These are phyloP conservation scores for Thozetella sp. DNA, from an alignment of 495 filamentous ascomycete species.

Conservation along the genomic window DNA sequence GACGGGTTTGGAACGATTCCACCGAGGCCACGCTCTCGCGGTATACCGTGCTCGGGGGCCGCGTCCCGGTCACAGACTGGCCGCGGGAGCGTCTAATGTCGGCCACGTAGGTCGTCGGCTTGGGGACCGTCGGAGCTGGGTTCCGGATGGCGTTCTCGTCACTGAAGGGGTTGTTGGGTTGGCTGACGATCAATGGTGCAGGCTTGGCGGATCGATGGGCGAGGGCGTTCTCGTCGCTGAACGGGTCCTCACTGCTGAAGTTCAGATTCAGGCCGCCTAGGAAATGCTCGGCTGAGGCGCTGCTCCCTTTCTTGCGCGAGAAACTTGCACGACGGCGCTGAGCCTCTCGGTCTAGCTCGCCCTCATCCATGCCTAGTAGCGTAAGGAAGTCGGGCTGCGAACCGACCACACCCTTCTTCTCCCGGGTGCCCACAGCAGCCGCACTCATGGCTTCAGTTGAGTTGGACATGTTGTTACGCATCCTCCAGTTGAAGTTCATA, in stretches of 20 bases:
- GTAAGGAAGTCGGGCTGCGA: slow-evolving; percentile 41
- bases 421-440: slow-evolving; percentile 18
- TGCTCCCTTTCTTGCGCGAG: slow-evolving; percentile 21
- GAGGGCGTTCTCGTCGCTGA: slow-evolving; percentile 42
- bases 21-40: slow-evolving; percentile 34
- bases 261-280: slow-evolving; percentile 39
- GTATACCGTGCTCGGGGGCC: slow-evolving; percentile 25
- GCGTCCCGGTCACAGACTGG: slow-evolving; percentile 28
- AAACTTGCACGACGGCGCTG: slow-evolving; percentile 26
- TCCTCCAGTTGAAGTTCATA: slow-evolving; percentile 32
- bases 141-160: slow-evolving; percentile 37
- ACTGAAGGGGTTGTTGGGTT: slow-evolving; percentile 41
- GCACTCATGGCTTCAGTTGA: slow-evolving; percentile 13
- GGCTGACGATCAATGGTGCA: slow-evolving; percentile 28
- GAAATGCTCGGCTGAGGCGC: slow-evolving; percentile 31
- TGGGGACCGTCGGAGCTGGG: slow-evolving; percentile 14
- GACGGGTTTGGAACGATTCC: slow-evolving; percentile 25
- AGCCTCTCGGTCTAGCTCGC: slow-evolving; percentile 31
- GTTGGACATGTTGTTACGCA: slow-evolving; percentile 18
- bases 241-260: slow-evolving; percentile 36
- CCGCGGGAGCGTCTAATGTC: slow-evolving; percentile 46
- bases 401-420: slow-evolving; percentile 18
- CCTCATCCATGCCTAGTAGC: slow-evolving; percentile 34
- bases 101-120: slow-evolving; percentile 38
- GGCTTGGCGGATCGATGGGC: slow-evolving; percentile 36